Percentiles rank a stretch among this genome's conserved stretches.
These are phyloP conservation scores for Leccinellum rugosiceps DNA, from an alignment of 768 basidiomycete genomes.

Conservation along the genomic window DNA sequence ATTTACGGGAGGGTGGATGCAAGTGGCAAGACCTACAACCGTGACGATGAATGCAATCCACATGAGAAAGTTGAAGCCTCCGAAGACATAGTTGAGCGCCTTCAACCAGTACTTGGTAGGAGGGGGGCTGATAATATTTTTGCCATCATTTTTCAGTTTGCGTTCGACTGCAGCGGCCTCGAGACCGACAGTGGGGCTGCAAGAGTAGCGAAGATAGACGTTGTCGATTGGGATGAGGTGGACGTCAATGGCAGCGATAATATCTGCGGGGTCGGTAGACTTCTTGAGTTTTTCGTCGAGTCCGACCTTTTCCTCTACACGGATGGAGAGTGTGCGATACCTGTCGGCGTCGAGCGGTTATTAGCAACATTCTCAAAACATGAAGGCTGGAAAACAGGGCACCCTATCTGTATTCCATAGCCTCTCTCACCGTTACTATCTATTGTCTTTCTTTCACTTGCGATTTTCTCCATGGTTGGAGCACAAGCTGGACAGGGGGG, in stretches of 20 bases:
- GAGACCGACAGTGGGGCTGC: constrained; percentile 42
- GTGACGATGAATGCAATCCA: constrained; percentile 50
- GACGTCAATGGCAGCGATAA: constrained; percentile 46
- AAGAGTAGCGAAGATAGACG: constrained; percentile 42
- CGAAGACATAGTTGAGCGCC: constrained; percentile 49
- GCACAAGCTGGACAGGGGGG: not conserved
- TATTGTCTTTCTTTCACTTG: constrained; percentile 9
- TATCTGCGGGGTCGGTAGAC: constrained; percentile 34
- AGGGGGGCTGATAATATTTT: constrained; percentile 49
- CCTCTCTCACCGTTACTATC: constrained; percentile 17
- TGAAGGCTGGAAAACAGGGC: not conserved
- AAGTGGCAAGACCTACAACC: constrained; percentile 26
- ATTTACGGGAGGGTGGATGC: not conserved
- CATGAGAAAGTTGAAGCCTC: constrained; percentile 55
- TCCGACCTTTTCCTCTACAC: constrained; percentile 34
- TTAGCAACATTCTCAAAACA: not conserved
- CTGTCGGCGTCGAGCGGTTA: constrained; percentile 13
- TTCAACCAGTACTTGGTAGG: constrained; percentile 47
- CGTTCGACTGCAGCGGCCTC: constrained; percentile 43
- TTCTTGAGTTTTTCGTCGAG: constrained; percentile 14
- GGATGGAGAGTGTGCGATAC: constrained; percentile 46
- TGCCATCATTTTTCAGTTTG: constrained; percentile 38
- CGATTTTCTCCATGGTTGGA: constrained; percentile 19
- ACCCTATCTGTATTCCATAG: constrained; percentile 34
- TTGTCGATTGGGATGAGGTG: constrained; percentile 42